Evolutionary conservation across 495 filamentous ascomycete species (phyloP).

Genomic region (Neohortaea acidophila): DNA sequence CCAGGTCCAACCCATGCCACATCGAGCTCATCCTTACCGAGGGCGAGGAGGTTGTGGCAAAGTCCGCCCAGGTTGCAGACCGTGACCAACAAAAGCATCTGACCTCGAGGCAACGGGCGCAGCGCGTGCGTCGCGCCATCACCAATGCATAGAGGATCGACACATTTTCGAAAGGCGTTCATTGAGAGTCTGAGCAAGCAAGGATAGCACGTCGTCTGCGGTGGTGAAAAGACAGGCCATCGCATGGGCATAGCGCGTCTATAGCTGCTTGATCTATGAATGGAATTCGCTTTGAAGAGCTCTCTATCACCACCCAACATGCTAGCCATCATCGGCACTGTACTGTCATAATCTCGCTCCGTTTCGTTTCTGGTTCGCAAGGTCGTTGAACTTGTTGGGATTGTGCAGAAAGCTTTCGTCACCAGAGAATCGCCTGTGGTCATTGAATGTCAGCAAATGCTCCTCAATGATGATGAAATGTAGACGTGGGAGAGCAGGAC

Average conservation of each 20-base stretch:
- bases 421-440: slow-evolving; percentile 21
- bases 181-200: not conserved
- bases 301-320: not conserved
- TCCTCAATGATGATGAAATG: no score
- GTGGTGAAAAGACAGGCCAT: no score
- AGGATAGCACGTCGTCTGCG: not conserved
- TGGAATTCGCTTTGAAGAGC: not conserved
- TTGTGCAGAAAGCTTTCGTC: slow-evolving; percentile 21
- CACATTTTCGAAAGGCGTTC: not conserved
- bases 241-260: slow-evolving; percentile 2
- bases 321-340: not conserved
- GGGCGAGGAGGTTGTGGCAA: slow-evolving; percentile 79
- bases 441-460: slow-evolving; percentile 7
- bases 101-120: slow-evolving; percentile 76
- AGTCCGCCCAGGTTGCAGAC: slow-evolving; percentile 50
- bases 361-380: slow-evolving; percentile 6
- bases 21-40: slow-evolving; percentile 99
- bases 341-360: slow-evolving; percentile 1
- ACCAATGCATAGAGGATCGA: slow-evolving; percentile 46
- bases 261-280: slow-evolving; percentile 2
- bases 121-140: slow-evolving; percentile 62
- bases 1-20: slow-evolving; percentile 88
- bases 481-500: slow-evolving; percentile 3
- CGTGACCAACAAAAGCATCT: slow-evolving; percentile 45
- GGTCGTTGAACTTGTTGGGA: slow-evolving; percentile 20